These are phyloP conservation scores for Ceratobasidium sp. DNA, from an alignment of 1,284 basidiomycete species.

Conservation along the genomic window DNA sequence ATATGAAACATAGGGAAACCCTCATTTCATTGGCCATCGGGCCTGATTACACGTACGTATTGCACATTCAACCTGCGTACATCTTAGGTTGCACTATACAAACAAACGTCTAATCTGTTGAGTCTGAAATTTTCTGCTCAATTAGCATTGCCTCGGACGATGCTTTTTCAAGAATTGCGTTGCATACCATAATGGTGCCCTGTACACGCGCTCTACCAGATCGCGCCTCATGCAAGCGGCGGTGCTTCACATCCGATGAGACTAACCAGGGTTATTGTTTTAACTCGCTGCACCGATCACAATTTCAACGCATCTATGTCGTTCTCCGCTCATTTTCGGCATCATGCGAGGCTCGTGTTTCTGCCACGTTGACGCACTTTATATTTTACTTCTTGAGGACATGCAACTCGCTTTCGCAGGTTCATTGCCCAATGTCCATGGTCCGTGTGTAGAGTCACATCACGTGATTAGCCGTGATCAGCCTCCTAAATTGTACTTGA, in stretches of 20 bases:
- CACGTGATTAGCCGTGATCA: slow-evolving; percentile 30
- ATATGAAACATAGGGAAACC: slow-evolving; percentile 18
- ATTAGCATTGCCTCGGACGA: slow-evolving; percentile 7
- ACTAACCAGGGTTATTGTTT: slow-evolving; percentile 29
- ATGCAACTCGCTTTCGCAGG: not conserved
- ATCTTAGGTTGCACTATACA: not conserved
- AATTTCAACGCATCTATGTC: not conserved
- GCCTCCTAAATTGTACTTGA: not conserved
- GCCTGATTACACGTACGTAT: slow-evolving; percentile 28
- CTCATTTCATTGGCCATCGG: not conserved
- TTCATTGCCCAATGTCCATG: not conserved
- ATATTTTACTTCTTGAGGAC: not conserved
- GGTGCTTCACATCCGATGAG: slow-evolving; percentile 32
- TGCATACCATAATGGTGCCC: slow-evolving; percentile 4
- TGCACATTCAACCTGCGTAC: not conserved
- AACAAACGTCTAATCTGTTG: slow-evolving; percentile 25
- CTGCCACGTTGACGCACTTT: not conserved
- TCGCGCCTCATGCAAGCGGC: not conserved
- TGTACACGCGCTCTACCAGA: not conserved
- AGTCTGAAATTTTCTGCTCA: slow-evolving; percentile 45
- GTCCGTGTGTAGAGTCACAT: not conserved
- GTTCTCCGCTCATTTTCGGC: slow-evolving; percentile 2
- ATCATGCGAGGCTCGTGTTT: not conserved
- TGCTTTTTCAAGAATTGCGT: slow-evolving; percentile 40
- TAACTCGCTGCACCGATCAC: slow-evolving; percentile 8